These are phyloP conservation scores for Corymbia citriodora DNA, from an alignment of 441 rosid species.

Conservation along the genomic window DNA sequence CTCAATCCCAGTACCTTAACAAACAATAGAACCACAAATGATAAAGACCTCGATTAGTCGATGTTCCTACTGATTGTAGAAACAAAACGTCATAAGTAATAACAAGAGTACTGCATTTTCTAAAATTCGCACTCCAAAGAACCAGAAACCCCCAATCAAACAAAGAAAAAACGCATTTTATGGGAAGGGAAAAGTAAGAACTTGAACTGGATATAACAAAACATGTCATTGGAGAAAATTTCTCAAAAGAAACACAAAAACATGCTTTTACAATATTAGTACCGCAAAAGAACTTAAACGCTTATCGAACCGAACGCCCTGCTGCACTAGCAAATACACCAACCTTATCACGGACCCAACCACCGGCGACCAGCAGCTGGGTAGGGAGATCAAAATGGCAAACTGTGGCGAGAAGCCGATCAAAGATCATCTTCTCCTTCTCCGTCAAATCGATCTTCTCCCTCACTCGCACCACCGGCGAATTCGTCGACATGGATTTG, in stretches of 20 bases:
- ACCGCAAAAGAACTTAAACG: background rate
- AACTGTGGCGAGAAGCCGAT: conserved; percentile 56
- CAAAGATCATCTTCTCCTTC: conserved; percentile 56
- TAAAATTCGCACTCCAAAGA: background rate
- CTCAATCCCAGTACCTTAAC: background rate
- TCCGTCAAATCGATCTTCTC: conserved; percentile 58
- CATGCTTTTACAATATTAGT: background rate
- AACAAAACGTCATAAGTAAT: background rate
- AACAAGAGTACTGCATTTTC: background rate
- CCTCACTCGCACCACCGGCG: conserved; percentile 31
- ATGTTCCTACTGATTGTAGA: background rate
- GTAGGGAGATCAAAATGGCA: conserved; percentile 56
- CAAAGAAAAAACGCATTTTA: background rate
- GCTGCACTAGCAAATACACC: too few relatives aligned
- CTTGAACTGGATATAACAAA: background rate
- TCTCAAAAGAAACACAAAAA: background rate
- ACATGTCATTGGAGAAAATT: background rate
- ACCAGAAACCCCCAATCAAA: background rate
- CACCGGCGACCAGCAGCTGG: conserved; percentile 94
- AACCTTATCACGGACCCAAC: conserved; percentile 99
- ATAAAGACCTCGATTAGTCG: background rate
- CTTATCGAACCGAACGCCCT: too few relatives aligned
- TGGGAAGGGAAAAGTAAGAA: background rate
- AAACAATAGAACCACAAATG: background rate
- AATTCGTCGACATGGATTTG: conserved; percentile 24